A percentile compares a stretch with the other conserved stretches of the same genome.
Evolutionary conservation across 257 asterid species (phyloP).

Genomic region (Gardenia jasminoides): DNA sequence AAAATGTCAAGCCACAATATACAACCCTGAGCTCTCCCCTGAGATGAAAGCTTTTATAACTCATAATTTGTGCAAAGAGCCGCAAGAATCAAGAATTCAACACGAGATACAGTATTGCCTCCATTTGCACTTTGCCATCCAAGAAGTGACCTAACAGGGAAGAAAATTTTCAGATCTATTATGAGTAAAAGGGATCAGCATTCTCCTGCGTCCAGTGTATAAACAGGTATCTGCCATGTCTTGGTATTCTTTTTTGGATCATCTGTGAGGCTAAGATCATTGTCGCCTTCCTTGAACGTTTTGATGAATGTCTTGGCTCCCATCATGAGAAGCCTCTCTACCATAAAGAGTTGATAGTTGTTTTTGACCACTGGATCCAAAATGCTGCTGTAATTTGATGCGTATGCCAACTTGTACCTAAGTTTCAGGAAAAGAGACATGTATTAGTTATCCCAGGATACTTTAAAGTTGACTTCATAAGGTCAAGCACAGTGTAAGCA

Average conservation of each 20-base stretch:
- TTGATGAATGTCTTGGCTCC: slow-evolving; percentile 72
- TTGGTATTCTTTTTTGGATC: slow-evolving; percentile 92
- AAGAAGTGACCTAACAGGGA: background rate
- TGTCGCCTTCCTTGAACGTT: slow-evolving; percentile 65
- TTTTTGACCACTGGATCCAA: slow-evolving; percentile 75
- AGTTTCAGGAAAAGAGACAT: slow-evolving; percentile 16
- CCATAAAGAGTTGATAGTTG: slow-evolving; percentile 86
- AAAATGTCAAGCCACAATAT: background rate
- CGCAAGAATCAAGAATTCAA: background rate
- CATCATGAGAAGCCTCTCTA: slow-evolving; percentile 79
- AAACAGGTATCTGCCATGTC: slow-evolving; percentile 75
- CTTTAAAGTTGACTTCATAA: background rate
- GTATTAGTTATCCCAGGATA: background rate
- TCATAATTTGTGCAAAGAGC: background rate
- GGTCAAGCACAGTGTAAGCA: background rate
- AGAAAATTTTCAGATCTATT: background rate
- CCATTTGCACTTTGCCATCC: background rate
- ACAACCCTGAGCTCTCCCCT: background rate
- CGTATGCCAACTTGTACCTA: slow-evolving; percentile 86
- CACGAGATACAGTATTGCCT: background rate
- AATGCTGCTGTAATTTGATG: slow-evolving; percentile 72
- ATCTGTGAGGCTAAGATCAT: slow-evolving; percentile 79
- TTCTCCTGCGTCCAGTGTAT: slow-evolving; percentile 50
- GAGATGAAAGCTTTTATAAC: background rate
- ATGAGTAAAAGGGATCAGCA: slow-evolving; percentile 36